A percentile compares a stretch with the other conserved stretches of the same genome.
phyloP scores from a whole-genome alignment of 169 alveolate species.

The Eimeria tenella region DNA sequence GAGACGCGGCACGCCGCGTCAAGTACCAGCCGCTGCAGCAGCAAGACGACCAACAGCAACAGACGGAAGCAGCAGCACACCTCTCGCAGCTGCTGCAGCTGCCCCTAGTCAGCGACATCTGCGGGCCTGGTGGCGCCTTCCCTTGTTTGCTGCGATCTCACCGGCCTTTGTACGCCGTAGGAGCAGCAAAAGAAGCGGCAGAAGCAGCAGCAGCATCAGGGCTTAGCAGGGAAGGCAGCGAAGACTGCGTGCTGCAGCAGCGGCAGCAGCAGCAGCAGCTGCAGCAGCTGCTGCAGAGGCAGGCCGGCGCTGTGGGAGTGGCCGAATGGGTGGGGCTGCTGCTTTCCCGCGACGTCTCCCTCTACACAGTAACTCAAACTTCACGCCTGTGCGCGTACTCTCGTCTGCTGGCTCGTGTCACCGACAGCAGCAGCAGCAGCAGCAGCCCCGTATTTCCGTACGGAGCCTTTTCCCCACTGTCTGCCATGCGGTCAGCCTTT shows the following conservation, averaged over 20 bases:
- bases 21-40: slow-evolving; percentile 9
- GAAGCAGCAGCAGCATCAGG: background rate
- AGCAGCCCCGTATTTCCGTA: slow-evolving; percentile 59
- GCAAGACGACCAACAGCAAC: slow-evolving; percentile 29
- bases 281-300: slow-evolving; percentile 39
- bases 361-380: slow-evolving; percentile 30
- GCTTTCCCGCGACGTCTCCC: slow-evolving; percentile 46
- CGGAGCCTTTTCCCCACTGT: slow-evolving; percentile 49
- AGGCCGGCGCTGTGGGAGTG: background rate
- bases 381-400: slow-evolving; percentile 40
- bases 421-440: slow-evolving; percentile 61
- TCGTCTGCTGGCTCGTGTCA: slow-evolving; percentile 50
- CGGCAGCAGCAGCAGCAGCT: background rate
- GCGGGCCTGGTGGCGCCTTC: slow-evolving; percentile 56
- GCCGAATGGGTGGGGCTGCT: slow-evolving; percentile 57
- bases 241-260: background rate
- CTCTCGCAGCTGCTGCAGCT: slow-evolving; percentile 33
- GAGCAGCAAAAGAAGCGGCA: slow-evolving; percentile 49
- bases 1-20: slow-evolving; percentile 6
- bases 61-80: background rate
- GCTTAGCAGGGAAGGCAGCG: background rate
- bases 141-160: slow-evolving; percentile 38
- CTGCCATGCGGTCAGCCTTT: slow-evolving; percentile 65
- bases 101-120: background rate
- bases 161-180: slow-evolving; percentile 5